A percentile compares a stretch with the other conserved stretches of the same genome.
These are phyloP conservation scores for Serendipita sp. DNA, from an alignment of 768 basidiomycete genomes.

Conservation along the genomic window DNA sequence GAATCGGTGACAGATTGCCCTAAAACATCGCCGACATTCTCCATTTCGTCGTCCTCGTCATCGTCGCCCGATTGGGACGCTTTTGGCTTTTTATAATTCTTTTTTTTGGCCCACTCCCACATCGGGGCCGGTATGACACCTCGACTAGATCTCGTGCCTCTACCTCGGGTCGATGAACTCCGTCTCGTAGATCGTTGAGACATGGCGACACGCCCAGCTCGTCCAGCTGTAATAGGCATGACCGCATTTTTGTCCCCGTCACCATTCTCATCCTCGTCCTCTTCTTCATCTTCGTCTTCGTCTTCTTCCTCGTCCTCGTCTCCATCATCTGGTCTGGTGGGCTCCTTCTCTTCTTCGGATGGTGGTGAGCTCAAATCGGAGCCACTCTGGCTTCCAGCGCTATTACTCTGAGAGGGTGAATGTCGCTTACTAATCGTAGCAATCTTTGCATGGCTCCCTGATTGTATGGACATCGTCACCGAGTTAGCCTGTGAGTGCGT, in stretches of 20 bases:
- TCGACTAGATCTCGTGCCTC: conserved; percentile 19
- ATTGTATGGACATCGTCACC: background rate
- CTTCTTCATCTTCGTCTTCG: conserved; percentile 1
- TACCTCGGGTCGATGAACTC: conserved; percentile 14
- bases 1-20: conserved; percentile 15
- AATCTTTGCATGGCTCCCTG: background rate
- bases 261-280: background rate
- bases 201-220: conserved; percentile 13
- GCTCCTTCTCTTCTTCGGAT: conserved; percentile 1
- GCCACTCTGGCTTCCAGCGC: background rate
- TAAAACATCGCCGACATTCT: conserved; percentile 10
- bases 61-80: conserved; percentile 3
- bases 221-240: background rate
- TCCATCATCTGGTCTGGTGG: background rate
- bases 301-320: background rate
- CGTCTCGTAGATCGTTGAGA: conserved; percentile 11
- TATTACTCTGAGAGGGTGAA: background rate
- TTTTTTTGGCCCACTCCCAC: conserved; percentile 72
- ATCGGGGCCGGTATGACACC: conserved; percentile 63
- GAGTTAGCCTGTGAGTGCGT: conserved; percentile 1
- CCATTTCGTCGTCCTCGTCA: conserved; percentile 14
- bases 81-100: conserved; percentile 30
- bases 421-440: background rate
- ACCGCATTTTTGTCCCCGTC: background rate
- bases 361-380: background rate